phyloP scores from a whole-genome alignment of 768 basidiomycete genomes.

The Galerina sulciceps region DNA sequence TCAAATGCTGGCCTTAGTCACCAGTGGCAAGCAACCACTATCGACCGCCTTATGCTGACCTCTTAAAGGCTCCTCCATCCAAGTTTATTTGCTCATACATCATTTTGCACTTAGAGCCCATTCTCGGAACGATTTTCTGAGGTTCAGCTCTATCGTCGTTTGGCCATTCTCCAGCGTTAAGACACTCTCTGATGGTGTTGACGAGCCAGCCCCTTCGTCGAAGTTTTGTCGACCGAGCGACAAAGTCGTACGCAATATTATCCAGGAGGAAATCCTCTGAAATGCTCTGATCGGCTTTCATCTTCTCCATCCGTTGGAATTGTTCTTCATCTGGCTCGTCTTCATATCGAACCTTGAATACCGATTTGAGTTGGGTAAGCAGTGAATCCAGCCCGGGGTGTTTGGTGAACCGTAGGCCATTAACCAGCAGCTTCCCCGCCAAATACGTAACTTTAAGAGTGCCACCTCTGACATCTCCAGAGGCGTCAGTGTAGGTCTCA shows the following conservation, averaged over 20 bases:
- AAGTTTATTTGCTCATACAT: not conserved
- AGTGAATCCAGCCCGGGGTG: not conserved
- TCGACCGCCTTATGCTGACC: too few species aligned
- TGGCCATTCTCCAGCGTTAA: not conserved
- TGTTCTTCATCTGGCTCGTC: not conserved
- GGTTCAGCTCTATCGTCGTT: not conserved
- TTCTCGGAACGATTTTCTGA: not conserved
- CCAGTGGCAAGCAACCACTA: too few species aligned
- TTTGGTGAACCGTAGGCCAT: not conserved
- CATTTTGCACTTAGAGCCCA: not conserved
- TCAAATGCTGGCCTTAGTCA: too few species aligned
- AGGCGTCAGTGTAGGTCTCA: not conserved
- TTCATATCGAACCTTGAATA: constrained; percentile 4
- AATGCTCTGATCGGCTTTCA: not conserved
- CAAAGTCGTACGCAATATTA: not conserved
- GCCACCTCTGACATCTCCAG: not conserved
- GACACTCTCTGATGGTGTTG: not conserved
- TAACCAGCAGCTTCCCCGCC: not conserved
- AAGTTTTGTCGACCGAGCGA: not conserved
- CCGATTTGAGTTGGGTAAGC: not conserved
- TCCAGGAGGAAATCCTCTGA: not conserved
- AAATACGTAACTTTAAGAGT: not conserved
- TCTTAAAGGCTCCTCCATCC: not conserved
- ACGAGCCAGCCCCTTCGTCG: constrained; percentile 3
- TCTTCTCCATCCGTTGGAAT: not conserved